These are phyloP conservation scores for Pseudonitzschia multiseries DNA, from an alignment of 108 stramenopile genomes.

Conservation along the genomic window DNA sequence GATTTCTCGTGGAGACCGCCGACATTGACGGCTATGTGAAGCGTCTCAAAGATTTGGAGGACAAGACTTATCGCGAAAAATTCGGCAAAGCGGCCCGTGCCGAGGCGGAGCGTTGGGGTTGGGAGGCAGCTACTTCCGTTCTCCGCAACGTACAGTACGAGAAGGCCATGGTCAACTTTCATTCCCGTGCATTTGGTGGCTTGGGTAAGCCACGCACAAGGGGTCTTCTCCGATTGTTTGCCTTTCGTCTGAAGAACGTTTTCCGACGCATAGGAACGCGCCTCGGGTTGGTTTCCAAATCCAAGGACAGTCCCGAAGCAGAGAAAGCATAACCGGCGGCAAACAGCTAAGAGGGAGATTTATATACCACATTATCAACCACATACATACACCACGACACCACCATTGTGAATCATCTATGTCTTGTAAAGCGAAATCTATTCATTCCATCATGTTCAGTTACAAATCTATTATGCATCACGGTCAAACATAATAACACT, in stretches of 20 bases:
- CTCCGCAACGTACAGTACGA: conserved; percentile 87
- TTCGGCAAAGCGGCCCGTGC: conserved; percentile 76
- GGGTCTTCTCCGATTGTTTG: conserved; percentile 44
- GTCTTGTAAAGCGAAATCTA: no score
- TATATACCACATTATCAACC: no score
- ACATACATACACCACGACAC: no score
- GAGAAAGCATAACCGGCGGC: background rate
- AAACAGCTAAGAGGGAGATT: background rate
- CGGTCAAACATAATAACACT: no score
- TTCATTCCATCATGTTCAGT: no score
- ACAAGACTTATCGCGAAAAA: conserved; percentile 46
- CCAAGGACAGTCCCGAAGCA: background rate
- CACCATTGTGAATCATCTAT: no score
- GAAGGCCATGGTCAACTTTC: conserved; percentile 81
- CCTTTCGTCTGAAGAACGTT: conserved; percentile 23
- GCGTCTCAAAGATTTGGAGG: conserved; percentile 51
- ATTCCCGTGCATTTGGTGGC: conserved; percentile 80
- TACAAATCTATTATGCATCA: no score
- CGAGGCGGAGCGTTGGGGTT: conserved; percentile 86
- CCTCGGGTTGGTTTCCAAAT: background rate
- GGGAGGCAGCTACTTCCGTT: conserved; percentile 88
- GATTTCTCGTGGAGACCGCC: conserved; percentile 68
- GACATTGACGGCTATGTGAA: conserved; percentile 55
- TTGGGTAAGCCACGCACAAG: conserved; percentile 60
- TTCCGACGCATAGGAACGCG: conserved; percentile 16